Evolutionary conservation across 1,284 basidiomycete species (phyloP), one percentile per base, ranked within the genome.

Genomic region (Boletellus deceptivus): DNA sequence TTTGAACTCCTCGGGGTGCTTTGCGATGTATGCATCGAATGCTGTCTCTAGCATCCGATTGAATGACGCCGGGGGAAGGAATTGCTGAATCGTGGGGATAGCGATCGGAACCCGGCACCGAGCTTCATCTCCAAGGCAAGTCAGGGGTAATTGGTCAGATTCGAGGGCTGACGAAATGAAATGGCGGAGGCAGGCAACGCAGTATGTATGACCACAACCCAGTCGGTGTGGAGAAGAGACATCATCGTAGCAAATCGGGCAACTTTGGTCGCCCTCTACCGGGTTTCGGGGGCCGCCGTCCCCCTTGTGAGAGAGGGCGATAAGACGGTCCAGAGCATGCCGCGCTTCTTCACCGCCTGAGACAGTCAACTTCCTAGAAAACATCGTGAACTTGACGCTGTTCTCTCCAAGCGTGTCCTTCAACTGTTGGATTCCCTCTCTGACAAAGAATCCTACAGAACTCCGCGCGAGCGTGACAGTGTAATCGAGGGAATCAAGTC

Each of bases 171-270:
- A 77, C 7, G 68, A 69, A 43, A 83, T 58, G 55, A 76, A 76
- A 55, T 81, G 79, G 2, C 70, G 72, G 22, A 83, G 58, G 49
- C 82, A 84, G 5, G 69, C 68, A 3, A 70, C 64, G 54, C 82
- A 84, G 54, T 82, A 83, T 4, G 68, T 55, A 54, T 83, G 82
- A 4, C 75, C 74, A 48, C 82, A 84, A 0, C 67, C 73, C 20
- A 84, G 66, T 20, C 60, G 60, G 31, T 76, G 62, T 1, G 79
- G 77, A 47, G 71, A 65, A 3, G 75, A 72, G 14, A 75, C 68
- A 1, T 63, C 56, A 55, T 76, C 74, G 41, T 71, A 75, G 55
- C 82, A 84, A 43, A 83, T 69, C 2, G 80, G 81, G 55, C 81
- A 84, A 3, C 41, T 54, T 14, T 65, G 62, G 39, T 65, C 55